Evolutionary conservation across 768 basidiomycete species (phyloP).

Genomic region (Rhodotorula taiwanensis): DNA sequence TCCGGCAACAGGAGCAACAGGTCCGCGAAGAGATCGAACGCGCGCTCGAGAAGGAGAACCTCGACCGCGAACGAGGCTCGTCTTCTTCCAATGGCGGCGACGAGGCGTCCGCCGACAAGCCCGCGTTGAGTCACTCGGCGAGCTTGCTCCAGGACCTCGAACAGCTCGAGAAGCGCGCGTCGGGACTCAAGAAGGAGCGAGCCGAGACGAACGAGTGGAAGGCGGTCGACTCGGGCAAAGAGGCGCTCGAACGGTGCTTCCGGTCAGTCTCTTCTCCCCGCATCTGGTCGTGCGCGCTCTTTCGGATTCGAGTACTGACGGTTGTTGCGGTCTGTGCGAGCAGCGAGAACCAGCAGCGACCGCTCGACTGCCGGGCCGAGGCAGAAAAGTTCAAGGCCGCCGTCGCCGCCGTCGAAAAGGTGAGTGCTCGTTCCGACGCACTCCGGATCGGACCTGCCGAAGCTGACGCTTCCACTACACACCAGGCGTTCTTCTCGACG

Average conservation of each 20-base stretch:
- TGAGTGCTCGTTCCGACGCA: not conserved
- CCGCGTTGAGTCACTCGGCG: conserved; percentile 52
- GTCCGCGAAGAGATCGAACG: conserved; percentile 67
- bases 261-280: conserved; percentile 44
- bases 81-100: conserved; percentile 43
- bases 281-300: conserved; percentile 39
- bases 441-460: too few relatives aligned
- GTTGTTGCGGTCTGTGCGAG: too few relatives aligned
- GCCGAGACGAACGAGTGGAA: conserved; percentile 52
- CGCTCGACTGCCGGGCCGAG: conserved; percentile 31
- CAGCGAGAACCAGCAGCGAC: conserved; percentile 28
- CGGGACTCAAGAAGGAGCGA: conserved; percentile 50
- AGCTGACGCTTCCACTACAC: not conserved
- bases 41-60: conserved; percentile 78
- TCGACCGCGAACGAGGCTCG: conserved; percentile 61
- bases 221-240: conserved; percentile 54
- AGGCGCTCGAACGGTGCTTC: conserved; percentile 68
- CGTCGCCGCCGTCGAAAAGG: conserved; percentile 34
- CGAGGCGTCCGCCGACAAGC: conserved; percentile 34
- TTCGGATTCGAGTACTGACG: too few relatives aligned
- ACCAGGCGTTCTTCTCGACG: conserved; percentile 26
- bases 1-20: conserved; percentile 62
- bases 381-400: conserved; percentile 36
- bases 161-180: conserved; percentile 64
- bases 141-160: conserved; percentile 67